Percentiles rank a stretch among this genome's conserved stretches.
phyloP scores from a whole-genome alignment of 2,329 filamentous ascomycete genomes.

The Venturiaceae sp. region DNA sequence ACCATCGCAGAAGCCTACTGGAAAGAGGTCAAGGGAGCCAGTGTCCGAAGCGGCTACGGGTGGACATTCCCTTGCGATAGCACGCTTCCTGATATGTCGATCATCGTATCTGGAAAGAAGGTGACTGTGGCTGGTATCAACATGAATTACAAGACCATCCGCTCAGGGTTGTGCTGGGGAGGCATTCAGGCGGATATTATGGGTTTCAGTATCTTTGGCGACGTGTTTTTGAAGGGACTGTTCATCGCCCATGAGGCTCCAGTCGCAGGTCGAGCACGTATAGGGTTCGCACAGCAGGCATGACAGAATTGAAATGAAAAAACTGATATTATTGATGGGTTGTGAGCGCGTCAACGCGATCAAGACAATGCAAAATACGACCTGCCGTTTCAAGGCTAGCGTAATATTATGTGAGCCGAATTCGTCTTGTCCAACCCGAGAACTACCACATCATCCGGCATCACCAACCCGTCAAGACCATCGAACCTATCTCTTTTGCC shows the following conservation, averaged over 20 bases:
- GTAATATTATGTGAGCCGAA: too few relatives aligned
- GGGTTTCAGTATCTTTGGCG: constrained; percentile 61
- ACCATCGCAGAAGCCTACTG: constrained; percentile 50
- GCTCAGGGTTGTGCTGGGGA: constrained; percentile 46
- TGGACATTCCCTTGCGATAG: constrained; percentile 45
- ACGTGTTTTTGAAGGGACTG: constrained; percentile 68
- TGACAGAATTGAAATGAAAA: too few relatives aligned
- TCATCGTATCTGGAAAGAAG: constrained; percentile 36
- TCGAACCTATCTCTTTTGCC: too few relatives aligned
- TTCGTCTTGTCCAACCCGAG: too few relatives aligned
- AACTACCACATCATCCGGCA: too few relatives aligned
- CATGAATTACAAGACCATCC: neutral
- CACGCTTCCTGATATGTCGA: constrained; percentile 42
- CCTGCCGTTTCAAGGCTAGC: too few relatives aligned
- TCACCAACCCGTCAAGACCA: too few relatives aligned
- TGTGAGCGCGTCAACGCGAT: too few relatives aligned
- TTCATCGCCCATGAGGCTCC: constrained; percentile 60
- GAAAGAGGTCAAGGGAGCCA: constrained; percentile 41
- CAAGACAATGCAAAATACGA: too few relatives aligned
- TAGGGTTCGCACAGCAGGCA: constrained; percentile 34
- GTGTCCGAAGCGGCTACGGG: constrained; percentile 29
- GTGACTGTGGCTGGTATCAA: neutral
- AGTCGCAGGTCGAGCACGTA: constrained; percentile 22
- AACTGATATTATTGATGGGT: too few relatives aligned
- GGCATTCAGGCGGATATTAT: constrained; percentile 58